Conservation (phyloP, 148 eudicot species). For the Heliamphora exappendiculata region DNA sequence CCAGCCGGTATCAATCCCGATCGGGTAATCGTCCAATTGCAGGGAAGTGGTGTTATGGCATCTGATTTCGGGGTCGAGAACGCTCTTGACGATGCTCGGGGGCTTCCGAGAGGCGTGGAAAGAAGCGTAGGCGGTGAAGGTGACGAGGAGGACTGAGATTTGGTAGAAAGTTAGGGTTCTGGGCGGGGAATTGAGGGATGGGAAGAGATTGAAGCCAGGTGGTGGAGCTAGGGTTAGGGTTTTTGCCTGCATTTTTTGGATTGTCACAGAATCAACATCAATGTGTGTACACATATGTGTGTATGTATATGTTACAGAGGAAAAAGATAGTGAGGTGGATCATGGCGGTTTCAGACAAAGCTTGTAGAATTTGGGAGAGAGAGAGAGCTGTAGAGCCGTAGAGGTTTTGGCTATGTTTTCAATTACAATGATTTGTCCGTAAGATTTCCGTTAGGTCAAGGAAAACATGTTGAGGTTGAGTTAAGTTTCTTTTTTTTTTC, state of each 20-base stretch:
- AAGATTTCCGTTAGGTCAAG: too few species aligned
- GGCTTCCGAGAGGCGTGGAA: conserved; percentile 96
- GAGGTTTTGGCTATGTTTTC: too few species aligned
- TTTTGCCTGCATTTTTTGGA: conserved; percentile 11
- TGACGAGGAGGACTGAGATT: conserved; percentile 53
- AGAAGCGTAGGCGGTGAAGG: conserved; percentile 77
- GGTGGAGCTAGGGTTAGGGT: conserved; percentile 29
- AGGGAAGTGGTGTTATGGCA: conserved; percentile 18
- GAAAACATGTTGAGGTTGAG: too few species aligned
- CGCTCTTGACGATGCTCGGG: conserved; percentile 86
- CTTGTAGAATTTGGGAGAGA: background rate
- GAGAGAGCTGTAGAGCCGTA: background rate
- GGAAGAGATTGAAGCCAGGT: conserved; percentile 36
- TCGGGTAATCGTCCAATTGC: conserved; percentile 22
- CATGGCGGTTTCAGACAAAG: background rate
- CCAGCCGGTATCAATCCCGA: conserved; percentile 46
- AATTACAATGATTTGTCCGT: too few species aligned
- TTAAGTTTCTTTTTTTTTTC: too few species aligned
- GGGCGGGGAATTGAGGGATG: conserved; percentile 30
- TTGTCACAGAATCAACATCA: background rate
- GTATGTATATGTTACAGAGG: background rate
- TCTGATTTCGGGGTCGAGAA: conserved; percentile 47
- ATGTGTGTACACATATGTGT: background rate
- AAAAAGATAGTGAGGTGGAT: background rate
- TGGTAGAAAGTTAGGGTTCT: conserved; percentile 45